Base-by-base conservation (phyloP, 2,329 filamentous ascomycete species). In the Clarireedia monteithiana region DNA sequence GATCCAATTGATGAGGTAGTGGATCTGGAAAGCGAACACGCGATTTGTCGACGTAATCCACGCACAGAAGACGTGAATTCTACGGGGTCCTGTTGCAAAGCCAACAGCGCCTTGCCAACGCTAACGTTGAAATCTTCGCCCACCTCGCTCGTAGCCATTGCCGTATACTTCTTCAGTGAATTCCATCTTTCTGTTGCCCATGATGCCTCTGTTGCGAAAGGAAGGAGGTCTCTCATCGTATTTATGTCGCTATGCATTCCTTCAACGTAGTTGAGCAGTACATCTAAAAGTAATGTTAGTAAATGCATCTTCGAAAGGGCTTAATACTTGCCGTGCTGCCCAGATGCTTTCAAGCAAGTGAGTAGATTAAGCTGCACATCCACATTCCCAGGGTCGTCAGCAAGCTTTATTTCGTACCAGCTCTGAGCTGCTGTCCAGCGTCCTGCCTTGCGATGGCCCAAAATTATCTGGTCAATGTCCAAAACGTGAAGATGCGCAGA, bases 341-440 rank as follows among this genome's bases (percentile, higher is more conserved):
- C 94, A n/a, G 91, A 95, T 69, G 96, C 91, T 67, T 91, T 91
- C 9, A 99, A 77, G 65, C 94, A 97, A 30, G 85, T 88, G 53
- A 99, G 75, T 38, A 99, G 78, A 64, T 95, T 88, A 56, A 89
- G 77, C 68, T 96, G 91, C 12, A 88, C 79, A 56, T 95, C 87
- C 17, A 81, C 69, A 67, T 95, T 86, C 53, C 85, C 77, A 0
- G 92, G 91, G 47, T 86, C 80, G 64, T 94, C 85, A 2, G 88
- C 85, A 36, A 97, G 77, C 60, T 91, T 86, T 61, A 96, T 84
- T 69, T 99, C 91, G 70, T 96, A 97, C 94, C 95, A 99, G 60
- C 89, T 95, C 72, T 97, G 94, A 24, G 91, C 94, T 51, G 92
- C 89, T 15, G 89, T 86, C 91, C 94, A 99, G 60, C 91, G 80